A percentile compares a stretch with the other conserved stretches of the same genome.
These are phyloP conservation scores for Eucalyptus tenuipes DNA, from an alignment of 345 rosid species.

Conservation along the genomic window DNA sequence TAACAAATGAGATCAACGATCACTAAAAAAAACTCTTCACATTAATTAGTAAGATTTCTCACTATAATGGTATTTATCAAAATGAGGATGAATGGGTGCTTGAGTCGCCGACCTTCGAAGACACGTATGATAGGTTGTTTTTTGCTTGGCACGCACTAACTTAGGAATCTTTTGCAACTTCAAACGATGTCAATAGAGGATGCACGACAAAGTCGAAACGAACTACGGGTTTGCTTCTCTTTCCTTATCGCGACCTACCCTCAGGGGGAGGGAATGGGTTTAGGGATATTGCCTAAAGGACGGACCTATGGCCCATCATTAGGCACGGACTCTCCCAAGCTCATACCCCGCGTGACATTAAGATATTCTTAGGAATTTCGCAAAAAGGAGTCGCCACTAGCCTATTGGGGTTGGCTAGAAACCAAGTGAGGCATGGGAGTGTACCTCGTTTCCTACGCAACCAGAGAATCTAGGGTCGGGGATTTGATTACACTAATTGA, in stretches of 20 bases:
- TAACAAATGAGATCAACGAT: not conserved
- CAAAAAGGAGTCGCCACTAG: no score
- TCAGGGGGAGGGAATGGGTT: accelerated
- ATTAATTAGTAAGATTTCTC: not conserved
- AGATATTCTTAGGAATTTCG: no score
- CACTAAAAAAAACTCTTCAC: not conserved
- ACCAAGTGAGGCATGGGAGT: no score
- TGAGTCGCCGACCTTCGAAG: not conserved
- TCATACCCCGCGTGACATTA: no score
- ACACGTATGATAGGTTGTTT: not conserved
- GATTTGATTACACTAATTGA: no score
- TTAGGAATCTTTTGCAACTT: not conserved
- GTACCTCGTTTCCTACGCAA: no score
- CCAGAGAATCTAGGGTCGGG: no score
- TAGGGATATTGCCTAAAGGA: no score
- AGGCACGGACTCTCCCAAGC: no score
- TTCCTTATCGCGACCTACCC: accelerated
- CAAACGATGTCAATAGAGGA: not conserved
- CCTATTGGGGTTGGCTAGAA: accelerated
- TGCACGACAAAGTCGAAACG: not conserved
- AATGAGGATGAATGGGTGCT: not conserved
- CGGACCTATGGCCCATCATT: no score
- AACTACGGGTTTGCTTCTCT: not conserved
- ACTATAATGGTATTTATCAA: not conserved
- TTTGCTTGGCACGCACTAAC: not conserved